Conservation (phyloP, 192 early-diverging fungal species). For the Mortierella antarctica region DNA sequence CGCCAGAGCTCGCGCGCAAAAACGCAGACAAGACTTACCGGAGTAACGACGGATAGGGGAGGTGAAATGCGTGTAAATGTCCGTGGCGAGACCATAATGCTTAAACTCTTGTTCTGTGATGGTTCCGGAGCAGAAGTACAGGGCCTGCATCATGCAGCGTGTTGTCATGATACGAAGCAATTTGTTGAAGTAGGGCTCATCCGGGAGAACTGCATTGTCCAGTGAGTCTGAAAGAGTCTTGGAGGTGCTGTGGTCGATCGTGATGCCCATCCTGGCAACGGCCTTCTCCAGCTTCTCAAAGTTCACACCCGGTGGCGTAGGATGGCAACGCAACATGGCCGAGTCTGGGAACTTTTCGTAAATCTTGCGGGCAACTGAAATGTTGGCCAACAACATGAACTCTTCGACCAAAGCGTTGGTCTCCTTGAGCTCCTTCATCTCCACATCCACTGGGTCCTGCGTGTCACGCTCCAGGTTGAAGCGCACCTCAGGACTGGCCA, state of each 20-base stretch:
- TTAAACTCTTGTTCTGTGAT: conserved; percentile 68
- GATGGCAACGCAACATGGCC: conserved; percentile 83
- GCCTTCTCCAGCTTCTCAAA: conserved; percentile 71
- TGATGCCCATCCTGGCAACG: conserved; percentile 67
- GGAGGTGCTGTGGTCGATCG: conserved; percentile 75
- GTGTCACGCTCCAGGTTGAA: conserved; percentile 92
- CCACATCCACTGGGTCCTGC: conserved; percentile 93
- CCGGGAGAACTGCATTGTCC: conserved; percentile 81
- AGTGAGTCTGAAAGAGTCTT: conserved; percentile 88
- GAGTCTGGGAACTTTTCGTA: conserved; percentile 77
- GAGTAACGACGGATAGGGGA: conserved; percentile 99
- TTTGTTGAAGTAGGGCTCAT: conserved; percentile 97
- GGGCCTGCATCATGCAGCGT: conserved; percentile 98
- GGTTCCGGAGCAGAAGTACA: conserved; percentile 95
- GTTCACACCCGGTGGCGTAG: conserved; percentile 60
- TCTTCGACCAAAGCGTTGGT: conserved; percentile 97
- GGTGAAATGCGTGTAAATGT: conserved; percentile 99
- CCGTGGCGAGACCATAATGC: conserved; percentile 94
- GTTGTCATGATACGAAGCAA: conserved; percentile 91
- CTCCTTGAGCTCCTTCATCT: conserved; percentile 86
- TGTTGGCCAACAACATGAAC: conserved; percentile 98
- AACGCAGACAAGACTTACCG: conserved; percentile 42
- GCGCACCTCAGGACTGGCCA: conserved; percentile 91
- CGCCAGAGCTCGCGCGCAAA: neutral
- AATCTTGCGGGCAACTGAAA: conserved; percentile 92